Percentiles rank a stretch among this genome's conserved stretches.
phyloP scores from a whole-genome alignment of 192 early-diverging fungal species.

The Gryganskiella cystojenkinii region DNA sequence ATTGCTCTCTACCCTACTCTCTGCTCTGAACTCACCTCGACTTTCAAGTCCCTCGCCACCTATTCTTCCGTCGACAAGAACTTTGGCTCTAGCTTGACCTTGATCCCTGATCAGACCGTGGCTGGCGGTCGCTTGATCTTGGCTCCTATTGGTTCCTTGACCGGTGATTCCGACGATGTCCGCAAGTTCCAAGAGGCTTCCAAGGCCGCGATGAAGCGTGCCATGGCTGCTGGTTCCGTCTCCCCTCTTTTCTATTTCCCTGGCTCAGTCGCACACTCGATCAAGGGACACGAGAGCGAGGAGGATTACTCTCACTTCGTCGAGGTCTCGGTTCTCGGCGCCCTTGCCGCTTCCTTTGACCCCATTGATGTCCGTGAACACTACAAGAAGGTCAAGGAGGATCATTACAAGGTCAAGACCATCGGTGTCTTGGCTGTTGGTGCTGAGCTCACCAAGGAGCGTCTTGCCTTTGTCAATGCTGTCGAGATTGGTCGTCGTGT shows the following conservation, averaged over 20 bases:
- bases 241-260: slow-evolving; percentile 72
- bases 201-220: slow-evolving; percentile 71
- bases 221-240: slow-evolving; percentile 70
- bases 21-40: slow-evolving; percentile 24
- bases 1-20: slow-evolving; percentile 45
- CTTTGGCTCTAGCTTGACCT: slow-evolving; percentile 53
- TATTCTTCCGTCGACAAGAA: slow-evolving; percentile 50
- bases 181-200: slow-evolving; percentile 78
- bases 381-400: slow-evolving; percentile 54
- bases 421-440: slow-evolving; percentile 66
- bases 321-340: slow-evolving; percentile 79
- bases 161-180: slow-evolving; percentile 85
- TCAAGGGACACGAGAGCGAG: slow-evolving; percentile 6
- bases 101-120: slow-evolving; percentile 56
- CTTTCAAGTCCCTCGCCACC: slow-evolving; percentile 25
- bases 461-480: slow-evolving; percentile 67
- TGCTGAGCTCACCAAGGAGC: slow-evolving; percentile 43
- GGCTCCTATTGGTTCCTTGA: slow-evolving; percentile 79
- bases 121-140: slow-evolving; percentile 75
- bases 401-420: slow-evolving; percentile 64
- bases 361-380: slow-evolving; percentile 87
- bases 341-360: slow-evolving; percentile 77
- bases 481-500: slow-evolving; percentile 82
- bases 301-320: slow-evolving; percentile 76
- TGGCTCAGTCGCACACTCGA: slow-evolving; percentile 50